Evolutionary conservation across 108 stramenopile genomes (phyloP), one percentile per base, ranked within the genome.

Genomic region (Asterionellopsis glacialis): DNA sequence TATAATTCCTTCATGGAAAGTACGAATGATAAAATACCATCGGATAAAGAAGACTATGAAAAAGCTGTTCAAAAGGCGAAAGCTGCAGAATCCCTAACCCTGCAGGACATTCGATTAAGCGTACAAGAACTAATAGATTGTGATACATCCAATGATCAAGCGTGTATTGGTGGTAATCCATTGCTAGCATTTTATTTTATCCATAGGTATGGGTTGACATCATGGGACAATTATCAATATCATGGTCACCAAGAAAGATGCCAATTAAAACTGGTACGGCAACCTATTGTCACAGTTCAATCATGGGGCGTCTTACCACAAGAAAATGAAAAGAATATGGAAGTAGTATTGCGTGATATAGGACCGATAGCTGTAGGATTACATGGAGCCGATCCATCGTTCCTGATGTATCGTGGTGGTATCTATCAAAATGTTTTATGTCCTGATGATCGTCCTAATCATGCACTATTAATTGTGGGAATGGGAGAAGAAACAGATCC

Each of bases 81-180:
- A 48, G 11, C 38, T 18, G 58, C 84, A 12, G 84, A 87, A 59
- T 47, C 33, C 28, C 42, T 61, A 52, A 54, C 74, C n/a, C 74
- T 91, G 51, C 23, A 67, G 23, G 33, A 58, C 3, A 69, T 77
- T 0, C 68, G 66, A 11, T 70, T 97, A 15, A 87, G 87, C 40
- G 85, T 93, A 38, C 95, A 97, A 71, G 84, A 96, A 68, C 73
- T 97, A 33, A 65, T 97, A n/a, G 87, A 90, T 63, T 97, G 96
- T 77, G 92, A 94, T 69, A 78, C 69, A 0, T 44, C 58, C 16
- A 73, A 65, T 41, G 85, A 97, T 77, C 76, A 84, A 64, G 96
- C 95, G 62, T 97, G 96, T 77, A 83, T 85, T 55, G 96, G 96
- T 40, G 96, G 96, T 0, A 89, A 91, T 69, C 93, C 93, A 27